Percentiles rank a stretch among this genome's conserved stretches.
Evolutionary conservation across 108 stramenopile species (phyloP).

Genomic region (Pseudonitzschia pungens): DNA sequence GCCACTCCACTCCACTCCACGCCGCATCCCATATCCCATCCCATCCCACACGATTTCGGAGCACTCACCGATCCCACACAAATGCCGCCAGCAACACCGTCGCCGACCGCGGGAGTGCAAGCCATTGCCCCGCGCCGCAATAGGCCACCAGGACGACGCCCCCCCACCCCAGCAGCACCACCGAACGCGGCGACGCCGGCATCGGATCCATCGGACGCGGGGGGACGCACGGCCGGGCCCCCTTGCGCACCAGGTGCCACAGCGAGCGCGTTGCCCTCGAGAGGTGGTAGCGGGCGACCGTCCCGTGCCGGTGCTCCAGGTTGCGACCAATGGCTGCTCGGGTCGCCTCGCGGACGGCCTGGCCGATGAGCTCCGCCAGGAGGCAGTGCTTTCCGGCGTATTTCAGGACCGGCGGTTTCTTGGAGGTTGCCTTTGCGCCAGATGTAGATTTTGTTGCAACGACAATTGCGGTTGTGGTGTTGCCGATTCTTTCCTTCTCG

Average conservation of each 20-base stretch:
- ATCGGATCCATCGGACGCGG: constrained; percentile 13
- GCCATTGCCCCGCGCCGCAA: neutral
- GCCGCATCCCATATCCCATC: no score
- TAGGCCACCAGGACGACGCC: neutral
- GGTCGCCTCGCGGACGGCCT: constrained; percentile 60
- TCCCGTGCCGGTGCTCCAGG: constrained; percentile 42
- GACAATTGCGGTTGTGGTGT: neutral
- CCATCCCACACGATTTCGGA: no score
- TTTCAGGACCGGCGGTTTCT: neutral
- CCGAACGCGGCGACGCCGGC: neutral
- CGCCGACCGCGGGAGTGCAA: neutral
- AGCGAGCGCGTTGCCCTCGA: neutral
- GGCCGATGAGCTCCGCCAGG: constrained; percentile 48
- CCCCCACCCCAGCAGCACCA: constrained; percentile 4
- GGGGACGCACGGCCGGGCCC: constrained; percentile 6
- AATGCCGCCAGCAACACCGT: constrained; percentile 1
- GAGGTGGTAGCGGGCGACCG: neutral
- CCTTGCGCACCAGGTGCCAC: neutral
- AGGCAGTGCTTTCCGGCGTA: constrained; percentile 52
- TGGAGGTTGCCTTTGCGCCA: no score
- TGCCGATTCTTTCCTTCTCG: neutral
- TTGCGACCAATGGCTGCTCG: constrained; percentile 54
- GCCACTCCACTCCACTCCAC: no score
- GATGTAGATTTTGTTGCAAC: no score
- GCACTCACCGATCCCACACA: constrained; percentile 10